These are phyloP conservation scores for Ampelocalamus luodianensis DNA, from an alignment of 176 grass and related monocot species.

Conservation along the genomic window DNA sequence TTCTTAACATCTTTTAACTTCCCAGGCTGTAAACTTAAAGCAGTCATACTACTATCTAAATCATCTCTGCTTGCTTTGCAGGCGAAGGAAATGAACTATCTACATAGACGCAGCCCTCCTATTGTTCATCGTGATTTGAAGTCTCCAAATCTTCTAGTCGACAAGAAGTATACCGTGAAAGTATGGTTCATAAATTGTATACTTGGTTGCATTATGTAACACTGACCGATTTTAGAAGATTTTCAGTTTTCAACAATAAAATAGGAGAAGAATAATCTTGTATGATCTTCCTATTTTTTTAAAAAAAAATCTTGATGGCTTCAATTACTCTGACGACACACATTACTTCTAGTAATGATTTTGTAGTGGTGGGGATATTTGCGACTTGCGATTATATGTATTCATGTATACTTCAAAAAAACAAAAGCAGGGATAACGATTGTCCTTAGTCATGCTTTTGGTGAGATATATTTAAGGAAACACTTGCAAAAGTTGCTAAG, in stretches of 20 bases:
- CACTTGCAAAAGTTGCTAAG: background rate
- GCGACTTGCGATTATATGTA: background rate
- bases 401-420: background rate
- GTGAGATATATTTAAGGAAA: background rate
- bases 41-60: too few relatives aligned
- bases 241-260: background rate
- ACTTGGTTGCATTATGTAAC: too few relatives aligned
- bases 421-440: background rate
- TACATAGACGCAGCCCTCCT: too few relatives aligned
- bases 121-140: too few relatives aligned
- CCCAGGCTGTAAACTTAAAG: slow-evolving; percentile 12
- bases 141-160: too few relatives aligned
- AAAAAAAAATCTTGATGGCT: background rate
- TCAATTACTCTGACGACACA: slow-evolving; percentile 12
- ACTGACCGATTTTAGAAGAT: background rate
- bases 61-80: too few relatives aligned
- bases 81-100: too few relatives aligned
- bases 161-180: too few relatives aligned
- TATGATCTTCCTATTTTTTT: background rate
- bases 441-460: background rate
- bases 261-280: background rate
- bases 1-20: background rate
- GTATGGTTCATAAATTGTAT: too few relatives aligned
- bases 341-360: background rate
- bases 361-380: slow-evolving; percentile 7